Conservation (phyloP, 106 monocot genomes). For the Chionographis japonica region DNA sequence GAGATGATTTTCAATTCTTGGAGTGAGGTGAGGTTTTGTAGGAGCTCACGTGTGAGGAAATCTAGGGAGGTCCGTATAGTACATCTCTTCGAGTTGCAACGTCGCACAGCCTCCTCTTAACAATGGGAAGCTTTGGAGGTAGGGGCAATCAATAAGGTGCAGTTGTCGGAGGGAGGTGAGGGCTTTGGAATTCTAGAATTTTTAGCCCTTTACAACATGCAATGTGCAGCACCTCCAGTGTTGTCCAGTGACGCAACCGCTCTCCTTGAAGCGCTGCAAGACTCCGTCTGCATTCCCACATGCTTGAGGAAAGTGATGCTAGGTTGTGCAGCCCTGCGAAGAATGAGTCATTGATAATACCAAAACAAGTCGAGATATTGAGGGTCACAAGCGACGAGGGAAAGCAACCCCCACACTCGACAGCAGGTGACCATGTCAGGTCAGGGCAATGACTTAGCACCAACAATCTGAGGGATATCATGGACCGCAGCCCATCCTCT, state of each 20-base stretch:
- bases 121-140: too few species aligned
- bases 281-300: not conserved
- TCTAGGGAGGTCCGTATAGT: not conserved
- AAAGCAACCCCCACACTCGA: not conserved
- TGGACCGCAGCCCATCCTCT: too few species aligned
- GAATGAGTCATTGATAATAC: too few species aligned
- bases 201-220: too few species aligned
- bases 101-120: too few species aligned
- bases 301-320: not conserved
- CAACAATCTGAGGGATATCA: too few species aligned
- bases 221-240: not conserved
- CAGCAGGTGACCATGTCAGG: too few species aligned
- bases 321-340: too few species aligned
- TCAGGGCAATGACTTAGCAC: too few species aligned
- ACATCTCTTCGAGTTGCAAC: slow-evolving; percentile 1
- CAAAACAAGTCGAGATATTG: slow-evolving; percentile 7
- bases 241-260: not conserved
- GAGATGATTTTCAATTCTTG: not conserved
- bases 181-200: too few species aligned
- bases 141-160: too few species aligned
- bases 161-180: too few species aligned
- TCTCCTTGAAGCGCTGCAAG: not conserved
- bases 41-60: not conserved
- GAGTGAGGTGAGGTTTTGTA: not conserved
- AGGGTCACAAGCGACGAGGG: not conserved